Base-by-base conservation (phyloP, 73 alveolate species). In the Durusdinium trenchii region DNA sequence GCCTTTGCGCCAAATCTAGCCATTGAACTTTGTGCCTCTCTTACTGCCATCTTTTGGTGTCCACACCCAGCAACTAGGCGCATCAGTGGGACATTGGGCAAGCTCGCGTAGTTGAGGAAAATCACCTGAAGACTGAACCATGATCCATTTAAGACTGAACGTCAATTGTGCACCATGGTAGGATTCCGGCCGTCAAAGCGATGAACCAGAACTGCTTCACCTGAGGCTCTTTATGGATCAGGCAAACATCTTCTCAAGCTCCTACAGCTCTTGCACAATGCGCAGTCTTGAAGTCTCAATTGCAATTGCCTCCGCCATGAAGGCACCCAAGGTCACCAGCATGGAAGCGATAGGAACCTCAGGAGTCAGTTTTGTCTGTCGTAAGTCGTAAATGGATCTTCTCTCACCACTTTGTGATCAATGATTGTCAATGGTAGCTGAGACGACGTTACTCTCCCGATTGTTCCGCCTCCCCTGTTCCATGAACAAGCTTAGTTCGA, bases 11-110 rank as follows among this genome's bases (percentile, higher is more conserved):
- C 32, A 57, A 57, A 57, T 12, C 69, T 12, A 57, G 69, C 69
- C 32, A 16, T 57, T 57, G 23, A 23, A 57, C 32, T 12, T 57
- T 57, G 12, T 16, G 32, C 32, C 32, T 12, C 23, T 57, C 69
- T 16, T 12, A 57, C 32, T 57, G 12, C 23, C 69, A 23, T 57
- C 32, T 30, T 36, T 36, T 40, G 57, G 86, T 20, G 75, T 46
- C 36, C 96, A 51, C 73, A 35, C 86, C 96, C 96, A 35, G 96
- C 62, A n/a, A 67, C 96, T 50, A 89, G 40, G 96, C 96, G 96
- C 96, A 89, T 89, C 73, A 89, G 60, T 35, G 96, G 96, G 51
- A 89, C 96, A 54, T 89, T 89, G 86, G 96, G 96, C 61, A 64
- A 71, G 52, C 96, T 86, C 28, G 96, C 86, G 51, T 89, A 89